These are phyloP conservation scores for Neoarthrinium moseri DNA, from an alignment of 2,329 filamentous ascomycete genomes.

Conservation along the genomic window DNA sequence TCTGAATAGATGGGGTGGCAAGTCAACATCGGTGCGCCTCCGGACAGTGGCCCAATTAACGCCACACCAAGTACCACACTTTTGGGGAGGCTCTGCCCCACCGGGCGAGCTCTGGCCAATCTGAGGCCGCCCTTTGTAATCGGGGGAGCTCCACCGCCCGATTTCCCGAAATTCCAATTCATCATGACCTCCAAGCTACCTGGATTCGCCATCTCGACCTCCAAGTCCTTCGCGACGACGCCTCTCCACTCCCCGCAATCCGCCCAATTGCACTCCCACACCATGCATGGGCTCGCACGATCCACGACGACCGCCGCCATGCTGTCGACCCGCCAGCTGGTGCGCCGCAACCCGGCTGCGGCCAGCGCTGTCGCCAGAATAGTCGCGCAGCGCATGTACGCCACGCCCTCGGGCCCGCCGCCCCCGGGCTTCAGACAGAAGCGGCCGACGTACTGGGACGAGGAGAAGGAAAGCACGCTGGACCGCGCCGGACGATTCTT, in stretches of 20 bases:
- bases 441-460: constrained; percentile 73
- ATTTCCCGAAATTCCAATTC: constrained; percentile 8
- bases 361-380: constrained; percentile 24
- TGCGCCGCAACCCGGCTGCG: constrained; percentile 25
- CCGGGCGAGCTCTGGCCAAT: constrained; percentile 3
- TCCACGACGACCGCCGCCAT: constrained; percentile 21
- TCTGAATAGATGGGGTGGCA: no score
- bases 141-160: constrained; percentile 10
- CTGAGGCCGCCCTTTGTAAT: constrained; percentile 8
- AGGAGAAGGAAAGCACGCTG: constrained; percentile 72
- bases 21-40: no score
- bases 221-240: constrained; percentile 6
- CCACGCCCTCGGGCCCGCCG: constrained; percentile 75
- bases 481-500: constrained; percentile 93
- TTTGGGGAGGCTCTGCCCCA: background rate
- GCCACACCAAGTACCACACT: no score
- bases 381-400: constrained; percentile 43
- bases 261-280: constrained; percentile 12
- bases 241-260: constrained; percentile 12
- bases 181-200: constrained; percentile 12
- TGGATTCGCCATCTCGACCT: constrained; percentile 9
- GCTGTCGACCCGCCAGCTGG: constrained; percentile 29
- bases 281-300: constrained; percentile 30
- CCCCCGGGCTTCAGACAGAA: constrained; percentile 78
- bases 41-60: no score